Conservation (phyloP, 2,329 filamentous ascomycete species). For the Alternaria hordeiaustralica region DNA sequence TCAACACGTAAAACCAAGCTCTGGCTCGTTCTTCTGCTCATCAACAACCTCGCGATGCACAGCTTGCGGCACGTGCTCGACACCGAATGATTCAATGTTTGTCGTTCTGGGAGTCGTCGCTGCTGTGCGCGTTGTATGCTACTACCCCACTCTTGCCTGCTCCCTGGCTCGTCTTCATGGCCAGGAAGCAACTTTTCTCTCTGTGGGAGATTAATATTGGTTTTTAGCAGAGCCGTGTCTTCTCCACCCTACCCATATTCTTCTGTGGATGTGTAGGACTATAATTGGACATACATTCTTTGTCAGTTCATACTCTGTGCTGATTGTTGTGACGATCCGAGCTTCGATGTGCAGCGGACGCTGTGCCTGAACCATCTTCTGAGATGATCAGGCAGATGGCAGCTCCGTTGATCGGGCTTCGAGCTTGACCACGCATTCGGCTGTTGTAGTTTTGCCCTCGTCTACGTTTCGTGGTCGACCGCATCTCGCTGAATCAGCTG, state of each 20-base stretch:
- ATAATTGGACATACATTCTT: conserved; percentile 55
- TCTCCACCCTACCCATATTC: conserved; percentile 58
- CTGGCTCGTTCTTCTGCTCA: conserved; percentile 3
- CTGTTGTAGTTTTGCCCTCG: no score
- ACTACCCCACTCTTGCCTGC: conserved; percentile 58
- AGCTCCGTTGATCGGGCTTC: neutral
- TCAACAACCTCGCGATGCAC: conserved; percentile 11
- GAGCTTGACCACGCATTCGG: neutral
- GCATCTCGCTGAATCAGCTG: neutral
- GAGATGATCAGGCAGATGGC: no score
- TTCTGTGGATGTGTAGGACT: conserved; percentile 53
- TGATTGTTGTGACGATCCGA: neutral
- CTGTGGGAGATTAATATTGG: conserved; percentile 59
- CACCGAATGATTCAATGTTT: conserved; percentile 23
- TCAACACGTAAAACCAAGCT: conserved; percentile 5
- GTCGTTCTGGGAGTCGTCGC: conserved; percentile 20
- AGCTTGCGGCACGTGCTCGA: conserved; percentile 7
- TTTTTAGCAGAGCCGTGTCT: conserved; percentile 62
- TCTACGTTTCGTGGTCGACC: neutral
- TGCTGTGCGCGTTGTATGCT: conserved; percentile 12
- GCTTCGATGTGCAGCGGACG: neutral
- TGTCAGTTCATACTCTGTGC: neutral
- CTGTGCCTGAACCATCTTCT: neutral
- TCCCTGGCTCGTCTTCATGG: conserved; percentile 55
- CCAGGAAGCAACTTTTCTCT: conserved; percentile 58